phyloP scores from a whole-genome alignment of 2,329 filamentous ascomycete species.

The Pseudogymnoascus sp. region DNA sequence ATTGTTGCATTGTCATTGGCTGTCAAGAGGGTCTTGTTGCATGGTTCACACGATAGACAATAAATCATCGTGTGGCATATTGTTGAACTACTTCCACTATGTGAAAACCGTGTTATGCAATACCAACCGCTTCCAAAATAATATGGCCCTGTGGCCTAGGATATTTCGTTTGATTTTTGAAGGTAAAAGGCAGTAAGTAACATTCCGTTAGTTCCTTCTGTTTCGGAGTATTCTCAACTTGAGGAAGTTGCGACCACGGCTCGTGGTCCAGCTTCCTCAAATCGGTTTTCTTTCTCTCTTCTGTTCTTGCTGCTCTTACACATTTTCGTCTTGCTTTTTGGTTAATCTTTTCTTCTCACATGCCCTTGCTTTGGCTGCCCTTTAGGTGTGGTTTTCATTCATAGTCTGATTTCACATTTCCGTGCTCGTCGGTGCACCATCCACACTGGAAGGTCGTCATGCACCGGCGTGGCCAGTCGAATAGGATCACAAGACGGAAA shows the following conservation, averaged over 20 bases:
- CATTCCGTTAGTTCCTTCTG: background rate
- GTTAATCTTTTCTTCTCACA: constrained; percentile 10
- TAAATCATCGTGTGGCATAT: constrained; percentile 1
- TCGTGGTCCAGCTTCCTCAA: constrained; percentile 20
- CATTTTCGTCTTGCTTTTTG: constrained; percentile 21
- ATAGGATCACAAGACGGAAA: constrained; percentile 33
- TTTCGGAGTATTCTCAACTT: background rate
- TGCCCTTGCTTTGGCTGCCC: background rate
- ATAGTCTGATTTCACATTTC: background rate
- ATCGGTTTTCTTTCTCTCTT: constrained; percentile 23
- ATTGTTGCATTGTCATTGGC: background rate
- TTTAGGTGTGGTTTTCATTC: background rate
- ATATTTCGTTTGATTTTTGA: background rate
- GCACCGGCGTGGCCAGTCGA: constrained; percentile 33
- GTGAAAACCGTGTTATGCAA: background rate
- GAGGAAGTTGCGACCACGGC: background rate
- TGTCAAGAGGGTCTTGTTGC: background rate
- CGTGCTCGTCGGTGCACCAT: background rate
- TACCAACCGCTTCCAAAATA: background rate
- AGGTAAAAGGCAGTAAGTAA: background rate
- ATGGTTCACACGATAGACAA: constrained; percentile 8
- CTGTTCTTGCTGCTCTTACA: constrained; percentile 23
- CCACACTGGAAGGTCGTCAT: constrained; percentile 14
- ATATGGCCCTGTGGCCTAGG: background rate
- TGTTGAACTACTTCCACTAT: background rate